Evolutionary conservation across 805 yeast genomes (phyloP), one percentile per base, ranked within the genome.

Genomic region (Sungouiella blattae): DNA sequence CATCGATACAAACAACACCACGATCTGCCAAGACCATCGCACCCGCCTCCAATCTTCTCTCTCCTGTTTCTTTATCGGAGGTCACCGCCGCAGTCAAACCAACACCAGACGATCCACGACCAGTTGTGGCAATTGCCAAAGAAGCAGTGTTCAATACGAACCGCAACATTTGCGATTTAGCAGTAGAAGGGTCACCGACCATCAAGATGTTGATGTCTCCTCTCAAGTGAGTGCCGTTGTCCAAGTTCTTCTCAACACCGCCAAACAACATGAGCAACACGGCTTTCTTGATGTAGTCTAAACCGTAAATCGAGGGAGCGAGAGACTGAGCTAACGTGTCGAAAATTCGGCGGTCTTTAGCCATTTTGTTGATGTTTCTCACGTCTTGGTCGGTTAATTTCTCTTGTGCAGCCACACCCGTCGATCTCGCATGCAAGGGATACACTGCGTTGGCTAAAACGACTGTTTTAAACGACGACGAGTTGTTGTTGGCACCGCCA

Each of bases 51-150:
- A 93, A 69, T 50, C 95, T 76, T 53, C 97, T 75, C 64, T 93
- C 98, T 41, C 98, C 98, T 0, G 98, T 93, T 61, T 93, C 98
- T 53, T 82, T 83, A 62, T 93, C 98, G 1, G 89, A 77, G 5
- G 97, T 89, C 3, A 93, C 98, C 1, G 98, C 98, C 13, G 98
- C 98, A 0, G 98, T 93, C 53, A 93, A 75, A 87, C 98, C 98
- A 29, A 93, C 98, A 60, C 98, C 98, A 1, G 98, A 89, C n/a
- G 98, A 91, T 44, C 98, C 98, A 60, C 96, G 80, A 69, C 98
- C 98, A 0, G 98, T 93, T 1, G 98, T 93, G 18, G 98, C 97
- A 49, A 93, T 88, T 3, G 98, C 98, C 49, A 93, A 69, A 1
- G 95, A 72, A 1, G 98, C 98, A 1, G 98, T 91, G 58, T 91